Evolutionary conservation across 1,284 basidiomycete species (phyloP).

Genomic region (Heterobasidion occidentale): DNA sequence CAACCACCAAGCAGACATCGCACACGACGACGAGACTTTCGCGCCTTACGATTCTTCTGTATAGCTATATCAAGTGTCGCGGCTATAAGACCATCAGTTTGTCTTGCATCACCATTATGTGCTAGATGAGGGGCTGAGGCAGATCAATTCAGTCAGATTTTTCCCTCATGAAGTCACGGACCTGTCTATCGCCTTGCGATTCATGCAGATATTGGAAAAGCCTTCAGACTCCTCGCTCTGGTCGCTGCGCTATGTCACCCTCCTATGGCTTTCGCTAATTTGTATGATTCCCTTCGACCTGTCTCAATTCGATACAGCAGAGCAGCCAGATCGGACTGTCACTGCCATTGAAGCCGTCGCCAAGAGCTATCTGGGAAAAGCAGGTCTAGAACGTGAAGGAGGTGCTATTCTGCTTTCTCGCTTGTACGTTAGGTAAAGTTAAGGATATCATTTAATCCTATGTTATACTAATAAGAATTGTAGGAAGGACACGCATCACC

Average conservation of each 20-base stretch:
- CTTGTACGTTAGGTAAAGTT: conserved; percentile 68
- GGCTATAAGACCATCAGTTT: conserved; percentile 91
- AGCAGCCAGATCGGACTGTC: conserved; percentile 41
- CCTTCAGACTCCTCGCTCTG: conserved; percentile 47
- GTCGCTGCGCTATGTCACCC: conserved; percentile 77
- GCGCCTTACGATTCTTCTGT: conserved; percentile 61
- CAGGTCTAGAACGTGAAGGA: conserved; percentile 81
- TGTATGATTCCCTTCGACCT: conserved; percentile 94
- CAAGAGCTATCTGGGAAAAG: conserved; percentile 51
- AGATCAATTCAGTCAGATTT: conserved; percentile 59
- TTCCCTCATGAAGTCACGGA: conserved; percentile 89
- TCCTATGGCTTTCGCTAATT: conserved; percentile 92
- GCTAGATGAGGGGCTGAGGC: conserved; percentile 11
- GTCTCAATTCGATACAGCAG: conserved; percentile 68
- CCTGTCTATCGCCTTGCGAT: conserved; percentile 66
- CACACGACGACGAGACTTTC: conserved; percentile 35
- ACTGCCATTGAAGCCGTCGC: conserved; percentile 50
- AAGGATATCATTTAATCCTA: background rate
- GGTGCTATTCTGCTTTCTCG: conserved; percentile 66
- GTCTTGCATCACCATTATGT: conserved; percentile 22
- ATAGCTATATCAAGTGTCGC: conserved; percentile 82
- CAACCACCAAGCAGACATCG: conserved; percentile 23
- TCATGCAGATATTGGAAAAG: conserved; percentile 45
- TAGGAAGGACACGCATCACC: conserved; percentile 57
- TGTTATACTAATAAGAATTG: conserved; percentile 5